Percentiles rank a stretch among this genome's conserved stretches.
These are phyloP conservation scores for Phytophthora melonis DNA, from an alignment of 352 stramenopile species.

Conservation along the genomic window DNA sequence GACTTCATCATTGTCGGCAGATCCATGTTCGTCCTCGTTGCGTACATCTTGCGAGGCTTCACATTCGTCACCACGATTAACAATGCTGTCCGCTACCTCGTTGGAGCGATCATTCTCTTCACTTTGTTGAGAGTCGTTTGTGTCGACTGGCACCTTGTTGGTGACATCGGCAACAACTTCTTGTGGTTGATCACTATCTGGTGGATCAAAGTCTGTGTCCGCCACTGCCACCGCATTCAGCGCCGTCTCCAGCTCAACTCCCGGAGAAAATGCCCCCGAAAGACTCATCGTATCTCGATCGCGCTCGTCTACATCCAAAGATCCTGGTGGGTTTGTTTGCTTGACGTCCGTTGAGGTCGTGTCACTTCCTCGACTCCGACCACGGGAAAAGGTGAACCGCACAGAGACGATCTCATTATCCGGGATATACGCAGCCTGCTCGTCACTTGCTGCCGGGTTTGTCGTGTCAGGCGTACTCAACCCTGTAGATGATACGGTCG, in stretches of 20 bases:
- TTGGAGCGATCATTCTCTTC: neutral
- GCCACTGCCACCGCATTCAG: slow-evolving; percentile 41
- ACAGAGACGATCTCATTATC: slow-evolving; percentile 58
- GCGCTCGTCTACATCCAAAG: slow-evolving; percentile 14
- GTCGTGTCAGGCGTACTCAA: neutral
- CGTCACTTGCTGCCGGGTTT: neutral
- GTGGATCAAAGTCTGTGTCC: neutral
- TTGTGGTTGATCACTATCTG: neutral
- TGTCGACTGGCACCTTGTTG: neutral
- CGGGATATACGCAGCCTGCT: slow-evolving; percentile 23
- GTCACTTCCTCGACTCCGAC: slow-evolving; percentile 22
- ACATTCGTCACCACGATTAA: neutral
- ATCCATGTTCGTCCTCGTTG: neutral
- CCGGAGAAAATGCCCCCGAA: slow-evolving; percentile 62
- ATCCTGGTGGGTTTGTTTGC: slow-evolving; percentile 8
- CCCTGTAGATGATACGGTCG: neutral
- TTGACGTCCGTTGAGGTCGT: neutral
- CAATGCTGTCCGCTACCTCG: neutral
- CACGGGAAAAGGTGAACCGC: slow-evolving; percentile 65
- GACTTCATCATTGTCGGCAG: neutral
- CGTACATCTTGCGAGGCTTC: neutral
- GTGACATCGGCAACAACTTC: neutral
- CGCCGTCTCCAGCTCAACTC: slow-evolving; percentile 55
- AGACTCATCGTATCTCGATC: slow-evolving; percentile 37
- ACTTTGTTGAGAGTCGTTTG: neutral